Conservation (phyloP, 2,329 filamentous ascomycete species). For the Acrodontium crateriforme region DNA sequence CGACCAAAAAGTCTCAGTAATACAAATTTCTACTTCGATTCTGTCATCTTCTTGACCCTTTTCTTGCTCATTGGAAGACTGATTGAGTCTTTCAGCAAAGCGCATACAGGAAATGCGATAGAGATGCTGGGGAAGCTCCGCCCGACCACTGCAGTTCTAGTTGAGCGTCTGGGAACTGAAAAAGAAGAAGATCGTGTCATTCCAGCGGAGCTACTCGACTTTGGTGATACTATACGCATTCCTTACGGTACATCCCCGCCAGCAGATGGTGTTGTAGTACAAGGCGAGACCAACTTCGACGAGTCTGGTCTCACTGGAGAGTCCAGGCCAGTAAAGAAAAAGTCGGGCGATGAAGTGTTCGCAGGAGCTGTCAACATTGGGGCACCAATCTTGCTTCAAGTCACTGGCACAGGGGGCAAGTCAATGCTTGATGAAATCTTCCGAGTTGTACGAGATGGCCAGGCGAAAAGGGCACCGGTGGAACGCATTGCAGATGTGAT, state of each 20-base stretch:
- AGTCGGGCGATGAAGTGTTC: conserved; percentile 49
- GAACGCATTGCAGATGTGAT: conserved; percentile 60
- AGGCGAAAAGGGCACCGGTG: conserved; percentile 60
- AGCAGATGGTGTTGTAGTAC: conserved; percentile 55
- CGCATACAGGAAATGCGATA: conserved; percentile 76
- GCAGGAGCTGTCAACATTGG: conserved; percentile 64
- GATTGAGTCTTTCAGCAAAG: conserved; percentile 82
- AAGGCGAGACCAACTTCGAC: conserved; percentile 55
- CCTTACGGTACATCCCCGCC: conserved; percentile 71
- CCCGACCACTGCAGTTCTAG: conserved; percentile 60
- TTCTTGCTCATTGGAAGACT: conserved; percentile 65
- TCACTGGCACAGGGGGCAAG: conserved; percentile 51
- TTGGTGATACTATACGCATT: conserved; percentile 48
- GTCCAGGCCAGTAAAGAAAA: conserved; percentile 53
- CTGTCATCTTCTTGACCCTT: conserved; percentile 80
- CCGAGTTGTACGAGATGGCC: conserved; percentile 61
- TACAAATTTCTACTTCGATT: conserved; percentile 59
- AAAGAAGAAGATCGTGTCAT: too few species aligned
- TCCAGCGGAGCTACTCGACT: conserved; percentile 49
- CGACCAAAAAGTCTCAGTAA: conserved; percentile 11
- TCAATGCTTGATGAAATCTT: conserved; percentile 75
- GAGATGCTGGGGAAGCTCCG: conserved; percentile 64
- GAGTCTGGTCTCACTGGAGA: conserved; percentile 83
- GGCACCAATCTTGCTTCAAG: conserved; percentile 44
- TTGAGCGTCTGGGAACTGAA: conserved; percentile 30